A percentile compares a stretch with the other conserved stretches of the same genome.
Evolutionary conservation across 129 eudicot species (phyloP).

Genomic region (Tagetes patula): DNA sequence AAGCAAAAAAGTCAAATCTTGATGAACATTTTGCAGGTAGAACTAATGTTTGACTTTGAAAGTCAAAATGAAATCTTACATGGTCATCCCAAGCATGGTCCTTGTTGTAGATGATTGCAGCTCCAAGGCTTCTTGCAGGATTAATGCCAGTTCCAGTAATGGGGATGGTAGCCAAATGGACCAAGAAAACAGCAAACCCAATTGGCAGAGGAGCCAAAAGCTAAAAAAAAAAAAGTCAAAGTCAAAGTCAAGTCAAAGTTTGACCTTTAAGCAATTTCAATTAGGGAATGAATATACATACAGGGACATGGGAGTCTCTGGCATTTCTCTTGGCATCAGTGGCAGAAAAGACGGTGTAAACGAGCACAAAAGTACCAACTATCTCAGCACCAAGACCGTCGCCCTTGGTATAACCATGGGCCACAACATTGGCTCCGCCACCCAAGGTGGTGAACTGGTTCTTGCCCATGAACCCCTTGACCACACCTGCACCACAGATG

Average conservation of each 20-base stretch:
- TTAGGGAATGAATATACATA: slow-evolving; percentile 31
- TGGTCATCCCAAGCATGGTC: slow-evolving; percentile 74
- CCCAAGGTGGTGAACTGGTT: slow-evolving; percentile 40
- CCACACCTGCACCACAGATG: slow-evolving; percentile 89
- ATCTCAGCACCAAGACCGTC: slow-evolving; percentile 71
- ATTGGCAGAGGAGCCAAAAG: slow-evolving; percentile 71
- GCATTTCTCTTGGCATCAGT: slow-evolving; percentile 82
- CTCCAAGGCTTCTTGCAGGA: slow-evolving; percentile 77
- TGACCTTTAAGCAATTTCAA: background rate
- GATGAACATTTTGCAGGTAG: background rate
- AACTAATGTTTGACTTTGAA: background rate
- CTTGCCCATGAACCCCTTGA: slow-evolving; percentile 66
- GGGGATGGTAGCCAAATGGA: slow-evolving; percentile 73
- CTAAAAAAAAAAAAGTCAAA: slow-evolving; percentile 43
- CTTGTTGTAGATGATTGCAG: slow-evolving; percentile 68
- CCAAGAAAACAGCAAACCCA: slow-evolving; percentile 68
- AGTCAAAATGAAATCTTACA: slow-evolving; percentile 29
- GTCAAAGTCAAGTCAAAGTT: slow-evolving; percentile 2
- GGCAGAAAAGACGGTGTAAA: slow-evolving; percentile 70
- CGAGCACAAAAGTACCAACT: slow-evolving; percentile 63
- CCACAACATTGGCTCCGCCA: slow-evolving; percentile 65
- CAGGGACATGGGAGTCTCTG: slow-evolving; percentile 79
- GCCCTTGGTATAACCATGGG: slow-evolving; percentile 66
- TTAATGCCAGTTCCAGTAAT: slow-evolving; percentile 73
- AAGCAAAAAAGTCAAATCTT: background rate